Percentiles rank a stretch among this genome's conserved stretches.
phyloP scores from a whole-genome alignment of 2,329 filamentous ascomycete species.

The Sporothrix brunneoviolacea region DNA sequence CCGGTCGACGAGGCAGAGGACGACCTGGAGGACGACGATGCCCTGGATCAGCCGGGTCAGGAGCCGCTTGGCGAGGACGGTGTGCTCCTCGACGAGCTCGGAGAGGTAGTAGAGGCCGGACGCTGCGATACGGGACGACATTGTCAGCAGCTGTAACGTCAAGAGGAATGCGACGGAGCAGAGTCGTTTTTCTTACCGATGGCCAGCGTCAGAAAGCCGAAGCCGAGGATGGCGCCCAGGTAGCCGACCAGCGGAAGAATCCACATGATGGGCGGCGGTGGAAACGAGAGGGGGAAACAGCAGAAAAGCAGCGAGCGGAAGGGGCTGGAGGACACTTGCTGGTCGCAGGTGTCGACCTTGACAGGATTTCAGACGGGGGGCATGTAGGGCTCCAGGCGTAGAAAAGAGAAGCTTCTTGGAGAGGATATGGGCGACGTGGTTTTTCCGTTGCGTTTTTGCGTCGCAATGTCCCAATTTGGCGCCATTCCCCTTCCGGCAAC shows the following conservation, averaged over 20 bases:
- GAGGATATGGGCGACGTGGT: too few relatives aligned
- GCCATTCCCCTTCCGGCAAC: not conserved
- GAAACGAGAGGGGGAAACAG: not conserved
- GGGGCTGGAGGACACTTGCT: not conserved
- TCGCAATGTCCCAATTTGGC: not conserved
- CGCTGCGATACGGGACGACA: constrained; percentile 44
- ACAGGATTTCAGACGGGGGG: too few relatives aligned
- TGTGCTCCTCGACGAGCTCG: constrained; percentile 96
- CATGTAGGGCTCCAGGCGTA: too few relatives aligned
- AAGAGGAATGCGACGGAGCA: too few relatives aligned
- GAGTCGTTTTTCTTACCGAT: too few relatives aligned
- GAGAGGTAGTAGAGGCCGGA: constrained; percentile 98
- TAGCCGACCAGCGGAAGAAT: constrained; percentile 90
- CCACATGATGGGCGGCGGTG: constrained; percentile 63
- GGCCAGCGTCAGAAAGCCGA: constrained; percentile 87
- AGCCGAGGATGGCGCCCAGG: constrained; percentile 77
- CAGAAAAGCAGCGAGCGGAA: not conserved
- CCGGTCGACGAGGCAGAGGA: constrained; percentile 75
- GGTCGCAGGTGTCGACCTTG: not conserved
- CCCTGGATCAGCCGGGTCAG: constrained; percentile 78
- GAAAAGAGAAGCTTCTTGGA: too few relatives aligned
- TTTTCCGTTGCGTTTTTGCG: too few relatives aligned
- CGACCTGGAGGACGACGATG: constrained; percentile 65
- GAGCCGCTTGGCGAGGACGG: constrained; percentile 83
- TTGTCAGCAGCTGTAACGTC: too few relatives aligned